These are phyloP conservation scores for Wickerhamiella azyma DNA, from an alignment of 805 yeast genomes.

Conservation along the genomic window DNA sequence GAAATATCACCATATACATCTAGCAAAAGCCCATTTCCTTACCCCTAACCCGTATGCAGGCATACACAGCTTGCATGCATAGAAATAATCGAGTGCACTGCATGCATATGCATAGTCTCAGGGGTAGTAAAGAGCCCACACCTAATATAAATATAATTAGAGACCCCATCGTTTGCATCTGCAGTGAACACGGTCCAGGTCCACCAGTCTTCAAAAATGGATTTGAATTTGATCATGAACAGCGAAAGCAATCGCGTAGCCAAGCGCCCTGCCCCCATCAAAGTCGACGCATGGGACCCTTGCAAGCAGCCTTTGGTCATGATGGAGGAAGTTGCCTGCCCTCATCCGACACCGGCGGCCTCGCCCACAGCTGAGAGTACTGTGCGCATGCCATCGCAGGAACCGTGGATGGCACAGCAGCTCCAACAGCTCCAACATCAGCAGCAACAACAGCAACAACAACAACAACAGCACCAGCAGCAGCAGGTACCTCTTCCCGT, in stretches of 20 bases:
- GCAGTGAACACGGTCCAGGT: background rate
- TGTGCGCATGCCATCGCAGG: background rate
- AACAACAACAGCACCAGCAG: background rate
- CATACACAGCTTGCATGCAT: constrained; percentile 5
- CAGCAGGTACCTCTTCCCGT: no score
- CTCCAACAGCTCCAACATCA: background rate
- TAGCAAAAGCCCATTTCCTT: background rate
- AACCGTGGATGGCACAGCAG: background rate
- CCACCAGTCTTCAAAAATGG: background rate
- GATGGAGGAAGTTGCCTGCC: background rate
- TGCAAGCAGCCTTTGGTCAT: background rate
- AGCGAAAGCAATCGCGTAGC: background rate
- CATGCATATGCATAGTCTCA: constrained; percentile 7
- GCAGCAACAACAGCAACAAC: no score
- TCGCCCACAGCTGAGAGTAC: constrained; percentile 4
- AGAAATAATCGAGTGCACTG: constrained; percentile 5
- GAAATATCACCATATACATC: no score
- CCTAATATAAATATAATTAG: background rate
- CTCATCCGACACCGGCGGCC: constrained; percentile 4
- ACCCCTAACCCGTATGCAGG: background rate
- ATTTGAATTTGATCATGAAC: background rate
- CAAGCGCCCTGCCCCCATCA: background rate
- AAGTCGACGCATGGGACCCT: background rate
- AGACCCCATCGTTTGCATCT: background rate
- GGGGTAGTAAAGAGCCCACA: constrained; percentile 4